Conservation (phyloP, 371 early-diverging fungal genomes). For the Coemansia sp. region DNA sequence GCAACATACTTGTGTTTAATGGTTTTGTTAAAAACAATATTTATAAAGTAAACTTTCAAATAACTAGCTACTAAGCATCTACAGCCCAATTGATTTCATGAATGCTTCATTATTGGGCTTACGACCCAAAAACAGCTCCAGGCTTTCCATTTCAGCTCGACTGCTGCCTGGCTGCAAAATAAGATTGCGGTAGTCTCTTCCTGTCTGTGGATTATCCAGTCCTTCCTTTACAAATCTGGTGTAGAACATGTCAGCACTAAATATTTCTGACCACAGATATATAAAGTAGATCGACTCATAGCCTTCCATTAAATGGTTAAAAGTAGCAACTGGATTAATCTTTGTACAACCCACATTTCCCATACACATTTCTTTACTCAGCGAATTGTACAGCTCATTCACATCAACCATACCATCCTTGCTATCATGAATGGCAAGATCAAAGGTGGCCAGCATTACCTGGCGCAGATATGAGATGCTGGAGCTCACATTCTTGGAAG, state of each 20-base stretch:
- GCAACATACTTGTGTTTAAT: too few relatives aligned
- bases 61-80: too few relatives aligned
- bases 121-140: too few relatives aligned
- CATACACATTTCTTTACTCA: constrained; percentile 61
- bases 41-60: too few relatives aligned
- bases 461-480: constrained; percentile 67
- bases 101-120: too few relatives aligned
- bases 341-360: constrained; percentile 31
- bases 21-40: too few relatives aligned
- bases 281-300: constrained; percentile 70
- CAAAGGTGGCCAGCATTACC: constrained; percentile 70
- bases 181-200: too few relatives aligned
- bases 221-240: too few relatives aligned
- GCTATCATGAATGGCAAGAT: constrained; percentile 62
- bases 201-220: too few relatives aligned
- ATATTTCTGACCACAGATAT: constrained; percentile 78
- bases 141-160: too few relatives aligned
- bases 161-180: too few relatives aligned
- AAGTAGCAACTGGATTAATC: constrained; percentile 46
- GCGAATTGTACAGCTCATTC: constrained; percentile 58
- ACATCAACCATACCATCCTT: constrained; percentile 53
- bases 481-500: constrained; percentile 66
- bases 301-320: constrained; percentile 76
- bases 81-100: too few relatives aligned
- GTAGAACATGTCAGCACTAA: constrained; percentile 75